Percentiles rank a stretch among this genome's conserved stretches.
phyloP scores from a whole-genome alignment of 2,329 filamentous ascomycete genomes.

The Alternaria solani region DNA sequence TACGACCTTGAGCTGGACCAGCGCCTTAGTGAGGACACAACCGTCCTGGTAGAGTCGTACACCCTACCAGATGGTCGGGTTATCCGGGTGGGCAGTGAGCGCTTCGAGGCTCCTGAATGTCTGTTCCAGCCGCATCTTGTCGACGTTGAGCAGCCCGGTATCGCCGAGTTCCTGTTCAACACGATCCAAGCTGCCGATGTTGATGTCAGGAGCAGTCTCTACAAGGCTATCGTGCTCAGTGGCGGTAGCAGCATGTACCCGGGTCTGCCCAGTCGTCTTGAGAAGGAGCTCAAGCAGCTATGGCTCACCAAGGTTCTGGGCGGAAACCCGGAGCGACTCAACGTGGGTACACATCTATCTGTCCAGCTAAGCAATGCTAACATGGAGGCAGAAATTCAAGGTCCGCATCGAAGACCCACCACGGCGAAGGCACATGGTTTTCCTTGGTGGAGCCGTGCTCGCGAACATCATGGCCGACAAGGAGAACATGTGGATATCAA shows the following conservation, averaged over 20 bases:
- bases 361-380: constrained; percentile 27
- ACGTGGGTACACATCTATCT: constrained; percentile 56
- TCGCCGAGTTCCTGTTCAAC: constrained; percentile 98
- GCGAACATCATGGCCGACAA: constrained; percentile 99
- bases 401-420: constrained; percentile 98
- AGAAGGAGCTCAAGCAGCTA: constrained; percentile 98
- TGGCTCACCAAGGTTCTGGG: constrained; percentile 93
- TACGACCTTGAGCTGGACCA: constrained; percentile 98
- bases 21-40: constrained; percentile 94
- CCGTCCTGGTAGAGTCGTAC: constrained; percentile 95
- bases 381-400: constrained; percentile 82
- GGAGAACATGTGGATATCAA: constrained; percentile 98
- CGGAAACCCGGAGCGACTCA: constrained; percentile 90
- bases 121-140: constrained; percentile 98
- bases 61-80: constrained; percentile 95
- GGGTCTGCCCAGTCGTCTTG: constrained; percentile 88
- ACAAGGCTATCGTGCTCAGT: constrained; percentile 96
- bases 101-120: constrained; percentile 97
- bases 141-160: constrained; percentile 95
- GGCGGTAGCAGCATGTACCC: constrained; percentile 99
- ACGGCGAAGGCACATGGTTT: constrained; percentile 98
- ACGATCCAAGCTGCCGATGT: constrained; percentile 97
- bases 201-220: constrained; percentile 90
- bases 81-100: constrained; percentile 93
- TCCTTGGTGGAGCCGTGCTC: constrained; percentile 92